Evolutionary conservation across 495 filamentous ascomycete genomes (phyloP).

Genomic region (Lichenothelia convexa): DNA sequence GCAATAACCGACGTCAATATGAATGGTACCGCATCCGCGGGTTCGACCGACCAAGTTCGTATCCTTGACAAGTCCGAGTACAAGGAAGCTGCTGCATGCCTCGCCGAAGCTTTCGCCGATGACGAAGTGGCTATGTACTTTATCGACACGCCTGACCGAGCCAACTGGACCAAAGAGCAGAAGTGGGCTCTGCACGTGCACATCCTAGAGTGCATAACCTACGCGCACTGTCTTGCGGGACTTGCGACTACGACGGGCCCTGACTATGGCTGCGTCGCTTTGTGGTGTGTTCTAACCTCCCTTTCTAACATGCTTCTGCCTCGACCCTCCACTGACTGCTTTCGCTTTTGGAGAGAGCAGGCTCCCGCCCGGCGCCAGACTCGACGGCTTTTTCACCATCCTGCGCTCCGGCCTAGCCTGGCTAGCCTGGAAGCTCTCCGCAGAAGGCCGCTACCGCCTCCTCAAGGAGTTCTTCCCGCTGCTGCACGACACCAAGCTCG

Average conservation of each 20-base stretch:
- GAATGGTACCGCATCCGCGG: neutral
- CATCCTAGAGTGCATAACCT: slow-evolving; percentile 54
- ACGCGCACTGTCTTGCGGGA: slow-evolving; percentile 52
- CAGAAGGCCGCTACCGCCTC: slow-evolving; percentile 52
- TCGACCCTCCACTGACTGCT: slow-evolving; percentile 1
- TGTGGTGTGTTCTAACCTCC: slow-evolving; percentile 43
- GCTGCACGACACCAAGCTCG: slow-evolving; percentile 51
- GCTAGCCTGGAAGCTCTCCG: slow-evolving; percentile 48
- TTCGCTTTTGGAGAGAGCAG: slow-evolving; percentile 20
- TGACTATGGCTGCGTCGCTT: slow-evolving; percentile 54
- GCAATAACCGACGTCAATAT: slow-evolving; percentile 3
- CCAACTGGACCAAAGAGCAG: slow-evolving; percentile 36
- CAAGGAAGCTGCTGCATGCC: slow-evolving; percentile 43
- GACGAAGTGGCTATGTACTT: slow-evolving; percentile 60
- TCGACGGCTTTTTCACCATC: slow-evolving; percentile 52
- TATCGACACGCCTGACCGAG: slow-evolving; percentile 44
- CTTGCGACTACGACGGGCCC: slow-evolving; percentile 52
- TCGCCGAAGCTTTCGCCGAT: slow-evolving; percentile 58
- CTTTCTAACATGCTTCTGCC: slow-evolving; percentile 3
- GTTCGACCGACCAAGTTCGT: slow-evolving; percentile 28
- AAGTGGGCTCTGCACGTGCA: slow-evolving; percentile 58
- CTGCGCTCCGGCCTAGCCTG: slow-evolving; percentile 55
- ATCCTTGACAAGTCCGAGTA: slow-evolving; percentile 39
- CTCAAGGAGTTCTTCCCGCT: slow-evolving; percentile 60
- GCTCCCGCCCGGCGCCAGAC: slow-evolving; percentile 57